These are phyloP conservation scores for Fusarium sp. DNA, from an alignment of 2,329 filamentous ascomycete genomes.

Conservation along the genomic window DNA sequence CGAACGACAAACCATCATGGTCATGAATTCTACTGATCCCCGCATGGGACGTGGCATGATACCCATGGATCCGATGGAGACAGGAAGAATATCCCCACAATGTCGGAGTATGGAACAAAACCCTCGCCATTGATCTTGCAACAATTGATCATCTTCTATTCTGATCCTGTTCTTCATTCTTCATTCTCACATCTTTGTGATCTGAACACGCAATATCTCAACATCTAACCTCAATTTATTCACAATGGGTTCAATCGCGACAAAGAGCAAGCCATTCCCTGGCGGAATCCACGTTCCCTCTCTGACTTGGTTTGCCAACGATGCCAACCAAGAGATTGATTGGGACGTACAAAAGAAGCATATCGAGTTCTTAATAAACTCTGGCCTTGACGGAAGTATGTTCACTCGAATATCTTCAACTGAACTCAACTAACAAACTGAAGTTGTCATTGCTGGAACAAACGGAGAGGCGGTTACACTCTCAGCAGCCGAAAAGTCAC, in stretches of 20 bases:
- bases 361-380: constrained; percentile 64
- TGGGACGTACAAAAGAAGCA: constrained; percentile 66
- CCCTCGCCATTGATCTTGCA: constrained; percentile 21
- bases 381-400: constrained; percentile 63
- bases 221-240: background rate
- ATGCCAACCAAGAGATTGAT: constrained; percentile 63
- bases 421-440: constrained; percentile 20
- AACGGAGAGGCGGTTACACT: constrained; percentile 81
- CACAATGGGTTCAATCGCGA: constrained; percentile 47
- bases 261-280: constrained; percentile 53
- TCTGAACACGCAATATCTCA: background rate
- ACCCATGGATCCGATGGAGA: constrained; percentile 26
- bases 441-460: constrained; percentile 76
- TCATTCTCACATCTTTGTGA: background rate
- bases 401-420: fast-evolving
- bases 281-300: constrained; percentile 68
- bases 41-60: constrained; percentile 30
- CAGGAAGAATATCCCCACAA: constrained; percentile 20
- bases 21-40: constrained; percentile 4
- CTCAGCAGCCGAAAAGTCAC: constrained; percentile 70
- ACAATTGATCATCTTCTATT: constrained; percentile 5
- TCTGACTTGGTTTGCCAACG: constrained; percentile 65
- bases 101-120: constrained; percentile 14
- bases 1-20: constrained; percentile 12
- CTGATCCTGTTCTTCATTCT: constrained; percentile 1